These are phyloP conservation scores for Pythium apleroticum DNA, from an alignment of 352 stramenopile genomes.

Conservation along the genomic window DNA sequence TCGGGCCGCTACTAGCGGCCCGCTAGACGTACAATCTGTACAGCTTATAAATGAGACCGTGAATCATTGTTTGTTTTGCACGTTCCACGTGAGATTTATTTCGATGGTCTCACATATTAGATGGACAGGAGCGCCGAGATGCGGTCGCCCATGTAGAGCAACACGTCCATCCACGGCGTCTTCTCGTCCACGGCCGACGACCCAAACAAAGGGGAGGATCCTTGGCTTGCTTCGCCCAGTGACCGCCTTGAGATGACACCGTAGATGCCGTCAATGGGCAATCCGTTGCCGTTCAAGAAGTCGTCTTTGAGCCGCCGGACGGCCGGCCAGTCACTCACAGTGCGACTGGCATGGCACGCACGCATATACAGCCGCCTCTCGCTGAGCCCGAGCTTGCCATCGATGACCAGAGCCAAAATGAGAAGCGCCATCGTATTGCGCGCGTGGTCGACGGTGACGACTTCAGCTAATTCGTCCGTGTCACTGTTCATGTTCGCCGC, in stretches of 20 bases:
- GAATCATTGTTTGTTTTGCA: background rate
- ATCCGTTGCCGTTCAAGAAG: slow-evolving; percentile 12
- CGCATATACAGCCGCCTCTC: slow-evolving; percentile 10
- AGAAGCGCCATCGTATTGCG: background rate
- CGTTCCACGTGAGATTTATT: no score
- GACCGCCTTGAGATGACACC: background rate
- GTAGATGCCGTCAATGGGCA: slow-evolving; percentile 11
- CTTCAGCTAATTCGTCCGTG: background rate
- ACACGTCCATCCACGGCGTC: slow-evolving; percentile 5
- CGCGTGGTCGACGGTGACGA: background rate
- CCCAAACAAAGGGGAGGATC: background rate
- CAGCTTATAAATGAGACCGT: background rate
- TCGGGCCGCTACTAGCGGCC: slow-evolving; percentile 2
- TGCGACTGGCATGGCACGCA: slow-evolving; percentile 7
- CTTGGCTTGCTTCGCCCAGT: background rate
- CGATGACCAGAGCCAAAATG: background rate
- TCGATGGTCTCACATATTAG: slow-evolving; percentile 3
- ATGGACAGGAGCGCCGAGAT: slow-evolving; percentile 5
- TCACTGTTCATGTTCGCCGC: background rate
- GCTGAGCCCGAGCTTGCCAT: slow-evolving; percentile 4
- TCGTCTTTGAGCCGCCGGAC: slow-evolving; percentile 9
- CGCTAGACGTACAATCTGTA: no score
- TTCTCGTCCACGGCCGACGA: background rate
- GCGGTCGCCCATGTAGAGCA: slow-evolving; percentile 9
- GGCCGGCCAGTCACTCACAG: slow-evolving; percentile 1